These are phyloP conservation scores for Eucommia ulmoides DNA, from an alignment of 257 asterid genomes.

Conservation along the genomic window DNA sequence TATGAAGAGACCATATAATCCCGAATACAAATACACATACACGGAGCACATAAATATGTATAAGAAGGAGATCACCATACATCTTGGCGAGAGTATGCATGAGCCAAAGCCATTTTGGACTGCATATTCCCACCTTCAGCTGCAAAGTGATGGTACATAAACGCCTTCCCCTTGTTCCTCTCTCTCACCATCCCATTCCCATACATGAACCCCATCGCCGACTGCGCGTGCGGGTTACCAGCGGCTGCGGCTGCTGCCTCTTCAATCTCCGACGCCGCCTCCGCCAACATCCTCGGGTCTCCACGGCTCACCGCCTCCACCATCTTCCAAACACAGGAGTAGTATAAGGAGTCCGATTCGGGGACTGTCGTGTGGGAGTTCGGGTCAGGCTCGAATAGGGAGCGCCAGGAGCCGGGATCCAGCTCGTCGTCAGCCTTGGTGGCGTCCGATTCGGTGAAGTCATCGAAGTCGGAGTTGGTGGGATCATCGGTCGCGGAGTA, in stretches of 20 bases:
- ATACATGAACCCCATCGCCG: slow-evolving; percentile 66
- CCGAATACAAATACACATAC: not conserved
- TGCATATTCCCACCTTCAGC: slow-evolving; percentile 87
- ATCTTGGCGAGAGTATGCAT: slow-evolving; percentile 75
- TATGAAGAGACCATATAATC: not conserved
- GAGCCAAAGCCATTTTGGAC: slow-evolving; percentile 90
- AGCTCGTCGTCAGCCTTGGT: not conserved
- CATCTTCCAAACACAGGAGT: slow-evolving; percentile 53
- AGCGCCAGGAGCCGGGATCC: not conserved
- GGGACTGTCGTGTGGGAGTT: slow-evolving; percentile 10
- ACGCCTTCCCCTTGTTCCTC: slow-evolving; percentile 55
- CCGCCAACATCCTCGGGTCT: slow-evolving; percentile 63
- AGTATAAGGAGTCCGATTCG: slow-evolving; percentile 29
- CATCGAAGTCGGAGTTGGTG: not conserved
- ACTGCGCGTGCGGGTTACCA: slow-evolving; percentile 78
- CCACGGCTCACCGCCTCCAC: slow-evolving; percentile 64
- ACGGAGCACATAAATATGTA: not conserved
- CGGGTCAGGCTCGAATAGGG: not conserved
- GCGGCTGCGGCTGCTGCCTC: slow-evolving; percentile 26
- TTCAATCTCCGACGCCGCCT: slow-evolving; percentile 63
- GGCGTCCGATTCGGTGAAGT: slow-evolving; percentile 17
- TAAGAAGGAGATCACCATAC: slow-evolving; percentile 23
- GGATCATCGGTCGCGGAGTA: not conserved
- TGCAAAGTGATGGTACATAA: slow-evolving; percentile 67
- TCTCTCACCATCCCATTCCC: slow-evolving; percentile 85